Percentiles rank a stretch among this genome's conserved stretches.
These are phyloP conservation scores for Brassica rapa DNA, from an alignment of 345 rosid species.

Conservation along the genomic window DNA sequence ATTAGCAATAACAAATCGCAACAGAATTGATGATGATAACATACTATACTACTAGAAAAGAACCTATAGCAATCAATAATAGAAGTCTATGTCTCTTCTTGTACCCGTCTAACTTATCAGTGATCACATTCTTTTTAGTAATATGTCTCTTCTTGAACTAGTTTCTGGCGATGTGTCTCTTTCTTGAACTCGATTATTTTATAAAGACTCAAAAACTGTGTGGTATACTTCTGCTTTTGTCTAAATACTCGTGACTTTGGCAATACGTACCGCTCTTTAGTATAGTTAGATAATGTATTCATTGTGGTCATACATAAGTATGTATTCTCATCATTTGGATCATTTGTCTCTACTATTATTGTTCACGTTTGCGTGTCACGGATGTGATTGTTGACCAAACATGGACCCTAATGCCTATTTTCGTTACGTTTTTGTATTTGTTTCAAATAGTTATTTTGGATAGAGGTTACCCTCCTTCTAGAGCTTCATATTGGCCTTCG, in stretches of 20 bases:
- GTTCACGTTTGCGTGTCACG: slow-evolving; percentile 36
- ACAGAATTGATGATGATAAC: not conserved
- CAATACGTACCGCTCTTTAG: slow-evolving; percentile 1
- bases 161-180: not conserved
- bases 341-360: slow-evolving; percentile 29
- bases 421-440: slow-evolving; percentile 23
- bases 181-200: not conserved
- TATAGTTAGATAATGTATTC: not conserved
- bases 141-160: slow-evolving; percentile 2
- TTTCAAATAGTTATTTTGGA: slow-evolving; percentile 1
- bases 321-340: slow-evolving; percentile 6
- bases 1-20: not conserved
- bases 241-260: not conserved
- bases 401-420: slow-evolving; percentile 28
- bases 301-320: slow-evolving; percentile 1
- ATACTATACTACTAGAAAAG: not conserved
- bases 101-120: slow-evolving; percentile 2
- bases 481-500: slow-evolving; percentile 10
- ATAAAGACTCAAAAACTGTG: not conserved
- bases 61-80: slow-evolving; percentile 1
- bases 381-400: slow-evolving; percentile 60
- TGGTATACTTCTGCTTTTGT: not conserved
- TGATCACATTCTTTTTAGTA: slow-evolving; percentile 1
- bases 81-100: slow-evolving; percentile 1
- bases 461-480: not conserved